These are phyloP conservation scores for Pyrenophora tritici-repentis DNA, from an alignment of 2,329 filamentous ascomycete genomes.

Conservation along the genomic window DNA sequence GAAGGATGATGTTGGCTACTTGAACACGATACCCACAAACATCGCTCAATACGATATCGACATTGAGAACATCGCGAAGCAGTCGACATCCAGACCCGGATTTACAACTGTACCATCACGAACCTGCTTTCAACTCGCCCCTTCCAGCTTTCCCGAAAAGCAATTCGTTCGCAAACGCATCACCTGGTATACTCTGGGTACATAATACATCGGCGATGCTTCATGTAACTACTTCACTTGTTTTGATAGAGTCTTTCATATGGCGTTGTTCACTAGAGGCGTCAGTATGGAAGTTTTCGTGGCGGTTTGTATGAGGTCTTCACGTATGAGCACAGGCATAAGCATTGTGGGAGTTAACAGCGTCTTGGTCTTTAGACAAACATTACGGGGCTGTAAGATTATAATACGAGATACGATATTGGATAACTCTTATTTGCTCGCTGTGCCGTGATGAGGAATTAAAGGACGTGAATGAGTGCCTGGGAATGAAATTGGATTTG, in stretches of 20 bases:
- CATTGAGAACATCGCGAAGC: not conserved
- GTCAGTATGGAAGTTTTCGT: not conserved
- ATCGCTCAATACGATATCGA: conserved; percentile 1
- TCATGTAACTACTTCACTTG: not conserved
- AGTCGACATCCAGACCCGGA: not conserved
- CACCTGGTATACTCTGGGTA: not conserved
- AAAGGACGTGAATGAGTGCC: no score
- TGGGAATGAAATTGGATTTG: no score
- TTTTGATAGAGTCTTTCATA: not conserved
- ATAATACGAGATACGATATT: not conserved
- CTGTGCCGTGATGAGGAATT: no score
- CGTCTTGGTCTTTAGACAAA: not conserved
- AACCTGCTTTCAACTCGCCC: no score
- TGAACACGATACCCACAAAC: conserved; percentile 5
- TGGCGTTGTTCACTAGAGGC: not conserved
- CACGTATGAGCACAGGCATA: not conserved
- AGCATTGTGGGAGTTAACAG: not conserved
- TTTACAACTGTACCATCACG: no score
- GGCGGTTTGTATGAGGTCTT: not conserved
- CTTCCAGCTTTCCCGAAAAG: not conserved
- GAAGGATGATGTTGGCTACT: conserved; percentile 7
- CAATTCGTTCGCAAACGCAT: not conserved
- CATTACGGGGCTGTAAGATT: not conserved
- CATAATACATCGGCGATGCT: not conserved
- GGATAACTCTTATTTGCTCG: not conserved